Base-by-base conservation (phyloP, 2,329 filamentous ascomycete genomes). In the Ophiostoma ips region DNA sequence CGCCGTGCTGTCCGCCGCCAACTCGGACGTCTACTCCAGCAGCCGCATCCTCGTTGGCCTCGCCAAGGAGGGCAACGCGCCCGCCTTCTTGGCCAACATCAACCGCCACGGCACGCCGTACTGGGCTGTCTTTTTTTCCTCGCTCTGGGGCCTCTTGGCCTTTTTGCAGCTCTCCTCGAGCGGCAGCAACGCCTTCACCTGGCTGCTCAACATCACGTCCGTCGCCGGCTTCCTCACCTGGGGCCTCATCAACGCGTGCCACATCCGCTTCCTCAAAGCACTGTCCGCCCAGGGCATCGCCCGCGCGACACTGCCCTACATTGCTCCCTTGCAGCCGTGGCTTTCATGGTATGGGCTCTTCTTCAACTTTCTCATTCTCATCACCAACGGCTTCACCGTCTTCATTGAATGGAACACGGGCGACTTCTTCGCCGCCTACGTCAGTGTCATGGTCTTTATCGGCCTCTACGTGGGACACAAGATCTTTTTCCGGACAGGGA, bases 311-410 rank as follows among this genome's bases (percentile, higher is more conserved):
- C 60, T 71, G 47, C 67, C 67, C 1, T 71, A 70, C 49, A 53
- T 59, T 5, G 66, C 63, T 19, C 54, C 58, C 0, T 53, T 70
- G 6, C 63, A 69, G 47, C 68, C 68, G 0, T 71, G 62, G 34
- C 69, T 82, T 40, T 73, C 80, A 1, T 80, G 70, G 64, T 83
- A 81, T 57, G 81, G 81, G 2, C 67, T 84, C 3, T 75, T 79
- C 61, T 81, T 83, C 65, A 81, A 75, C 62, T 54, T 74, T 2
- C 62, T 84, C 47, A 81, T 85, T 53, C 71, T 79, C 49, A 52
- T 85, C 21, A 84, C 82, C 0, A 80, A 81, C 59, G 82, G 82
- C 2, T 86, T 85, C 64, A 79, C 78, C 10, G 71, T 74, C 5
- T 84, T 83, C 59, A 79, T 86, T 19, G 55, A 70, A 4, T 85